Evolutionary conservation across 2,329 filamentous ascomycete genomes (phyloP), one percentile per base, ranked within the genome.

Genomic region (Neophaeococcomyces mojaviensis): DNA sequence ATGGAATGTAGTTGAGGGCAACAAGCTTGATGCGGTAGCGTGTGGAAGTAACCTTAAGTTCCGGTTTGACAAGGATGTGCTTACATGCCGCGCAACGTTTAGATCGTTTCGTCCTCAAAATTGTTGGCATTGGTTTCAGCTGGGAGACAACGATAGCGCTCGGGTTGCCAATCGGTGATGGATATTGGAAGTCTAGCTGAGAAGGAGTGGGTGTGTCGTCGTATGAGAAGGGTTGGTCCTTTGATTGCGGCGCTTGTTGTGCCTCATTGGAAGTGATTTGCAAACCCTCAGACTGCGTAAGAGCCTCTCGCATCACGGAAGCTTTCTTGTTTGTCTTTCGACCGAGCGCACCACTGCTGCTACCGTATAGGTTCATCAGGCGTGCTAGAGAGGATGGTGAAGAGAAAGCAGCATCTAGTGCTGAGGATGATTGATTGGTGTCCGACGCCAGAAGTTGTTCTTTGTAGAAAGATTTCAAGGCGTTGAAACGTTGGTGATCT

Each of bases 31-130:
- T 96, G 59, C 90, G 86, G 76, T 92, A 97, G 24, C 89, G 84
- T 5, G 86, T 92, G 43, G 85, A 90, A 38, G 81, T 80, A 26
- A 94, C 82, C 65, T 97, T 98, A 49, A 82, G 79, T 66, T 98
- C 92, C 12, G 90, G 92, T 63, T 94, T 94, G 50, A 88, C 86
- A 56, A 98, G 84, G 61, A 97, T 96, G 68, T 97, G 90, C 10
- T 92, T 84, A 67, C 92, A 98, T 9, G 83, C 78, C 41, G 87
- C 84, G 65, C 92, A 98, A 37, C 92, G 86, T 68, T 96, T 97
- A 16, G 88, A 88, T 31, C 90, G 84, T 62, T 96, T 96, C 0
- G 90, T 94, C 47, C 88, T 83, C 12, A 98, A 78, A 2, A 94
- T 76, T 13, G 86, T 84, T 0, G 89, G 83, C 12, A 89, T 76